Conservation (phyloP, 768 basidiomycete genomes). For the Lactarius hatsudake region DNA sequence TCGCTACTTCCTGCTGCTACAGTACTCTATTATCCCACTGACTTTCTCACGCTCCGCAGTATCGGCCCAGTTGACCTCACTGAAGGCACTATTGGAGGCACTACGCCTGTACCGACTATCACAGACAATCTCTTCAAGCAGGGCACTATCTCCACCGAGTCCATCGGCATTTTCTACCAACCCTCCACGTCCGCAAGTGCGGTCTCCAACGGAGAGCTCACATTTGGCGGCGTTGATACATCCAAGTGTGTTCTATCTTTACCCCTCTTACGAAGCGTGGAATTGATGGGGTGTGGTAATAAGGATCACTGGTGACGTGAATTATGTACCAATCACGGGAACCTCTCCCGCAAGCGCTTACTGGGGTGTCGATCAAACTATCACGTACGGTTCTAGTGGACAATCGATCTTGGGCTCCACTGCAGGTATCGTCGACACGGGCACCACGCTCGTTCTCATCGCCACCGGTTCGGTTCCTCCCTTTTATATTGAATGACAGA, state of each 20-base stretch:
- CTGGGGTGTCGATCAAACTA: slow-evolving; percentile 49
- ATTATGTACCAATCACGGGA: slow-evolving; percentile 42
- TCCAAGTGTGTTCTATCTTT: slow-evolving; percentile 36
- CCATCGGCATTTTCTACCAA: slow-evolving; percentile 51
- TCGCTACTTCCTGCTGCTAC: not conserved
- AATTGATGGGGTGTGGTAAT: not conserved
- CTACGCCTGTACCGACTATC: slow-evolving; percentile 47
- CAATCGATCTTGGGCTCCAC: slow-evolving; percentile 36
- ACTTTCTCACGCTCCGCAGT: slow-evolving; percentile 29
- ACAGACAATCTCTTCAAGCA: slow-evolving; percentile 54
- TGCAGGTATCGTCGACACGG: slow-evolving; percentile 52
- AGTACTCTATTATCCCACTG: not conserved
- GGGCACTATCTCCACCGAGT: slow-evolving; percentile 44
- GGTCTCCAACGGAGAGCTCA: slow-evolving; percentile 51
- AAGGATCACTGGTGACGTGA: slow-evolving; percentile 37
- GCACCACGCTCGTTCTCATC: slow-evolving; percentile 53
- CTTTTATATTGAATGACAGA: not conserved
- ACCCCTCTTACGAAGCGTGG: slow-evolving; percentile 24
- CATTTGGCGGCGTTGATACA: slow-evolving; percentile 51
- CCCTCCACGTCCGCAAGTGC: slow-evolving; percentile 40
- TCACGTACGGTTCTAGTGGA: slow-evolving; percentile 37
- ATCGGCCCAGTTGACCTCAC: slow-evolving; percentile 54
- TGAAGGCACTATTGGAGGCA: slow-evolving; percentile 41
- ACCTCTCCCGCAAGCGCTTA: slow-evolving; percentile 48
- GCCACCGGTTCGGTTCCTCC: slow-evolving; percentile 38